phyloP scores from a whole-genome alignment of 2,329 filamentous ascomycete genomes.

The Fusarium sp. region DNA sequence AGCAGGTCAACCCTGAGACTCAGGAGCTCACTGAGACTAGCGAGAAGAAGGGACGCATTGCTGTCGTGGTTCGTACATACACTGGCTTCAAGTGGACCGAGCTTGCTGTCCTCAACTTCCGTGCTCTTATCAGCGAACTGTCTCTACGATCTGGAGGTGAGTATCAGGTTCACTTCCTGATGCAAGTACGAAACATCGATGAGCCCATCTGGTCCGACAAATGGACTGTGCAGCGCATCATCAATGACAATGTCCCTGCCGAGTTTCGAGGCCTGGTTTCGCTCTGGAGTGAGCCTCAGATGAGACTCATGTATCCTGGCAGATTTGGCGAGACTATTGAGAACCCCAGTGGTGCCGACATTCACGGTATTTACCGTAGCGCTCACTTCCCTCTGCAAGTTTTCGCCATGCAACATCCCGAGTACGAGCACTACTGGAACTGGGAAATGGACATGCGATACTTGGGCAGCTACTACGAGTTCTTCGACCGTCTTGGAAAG shows the following conservation, averaged over 20 bases:
- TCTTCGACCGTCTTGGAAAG: slow-evolving; percentile 76
- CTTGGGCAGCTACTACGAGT: slow-evolving; percentile 78
- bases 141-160: slow-evolving; percentile 84
- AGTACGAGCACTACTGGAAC: slow-evolving; percentile 79
- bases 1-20: slow-evolving; percentile 57
- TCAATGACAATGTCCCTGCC: slow-evolving; percentile 75
- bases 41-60: slow-evolving; percentile 72
- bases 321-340: slow-evolving; percentile 79
- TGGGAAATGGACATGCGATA: slow-evolving; percentile 79
- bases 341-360: slow-evolving; percentile 69
- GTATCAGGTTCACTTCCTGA: slow-evolving; percentile 85
- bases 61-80: slow-evolving; percentile 86
- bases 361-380: slow-evolving; percentile 79
- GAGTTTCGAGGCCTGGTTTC: slow-evolving; percentile 87
- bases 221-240: slow-evolving; percentile 77
- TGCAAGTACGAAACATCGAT: slow-evolving; percentile 87
- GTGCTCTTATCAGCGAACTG: slow-evolving; percentile 85
- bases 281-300: slow-evolving; percentile 88
- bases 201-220: slow-evolving; percentile 87
- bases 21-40: slow-evolving; percentile 52
- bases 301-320: slow-evolving; percentile 82
- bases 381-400: slow-evolving; percentile 75
- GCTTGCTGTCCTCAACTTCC: slow-evolving; percentile 84
- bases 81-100: slow-evolving; percentile 83
- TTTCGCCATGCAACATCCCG: slow-evolving; percentile 74